Base-by-base conservation (phyloP, 768 basidiomycete species). In the Leccinum disarticulatum region DNA sequence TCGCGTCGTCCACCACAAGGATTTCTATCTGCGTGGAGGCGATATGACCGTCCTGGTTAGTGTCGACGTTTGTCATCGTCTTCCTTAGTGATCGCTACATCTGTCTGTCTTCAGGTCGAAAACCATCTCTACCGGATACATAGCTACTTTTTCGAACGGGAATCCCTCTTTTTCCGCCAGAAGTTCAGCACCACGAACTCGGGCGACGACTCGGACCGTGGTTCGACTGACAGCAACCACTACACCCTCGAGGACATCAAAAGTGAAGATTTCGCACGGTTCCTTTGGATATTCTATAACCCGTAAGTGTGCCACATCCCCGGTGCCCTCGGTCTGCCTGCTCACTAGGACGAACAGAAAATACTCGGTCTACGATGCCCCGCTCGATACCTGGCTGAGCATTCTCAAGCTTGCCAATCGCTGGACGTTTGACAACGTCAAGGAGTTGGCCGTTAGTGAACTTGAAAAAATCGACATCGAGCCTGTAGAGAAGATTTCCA, bases 201-300 rank as follows among this genome's bases (percentile, higher is more conserved):
- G 7, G 13, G 6, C 36, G 68, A 76, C 22, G 75, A 75, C 6
- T 60, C 73, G 9, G 65, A 62, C 0, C 68, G 58, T 1, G 83
- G 83, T 2, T 73, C 76, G 1, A 68, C 66, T 0, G 82, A 83
- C 25, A 6, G 2, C 13, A 48, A 48, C 48, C 58, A 64, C 0
- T 77, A 85, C 27, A 71, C 79, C 4, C 70, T 88, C 2, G 73
- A 78, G 5, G 76, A 78, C 17, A 74, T 77, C 10, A 77, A 76
- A 27, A 74, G 77, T 0, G 71, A 75, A 5, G 83, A 86, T 22
- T 85, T 87, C 55, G 76, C 79, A 15, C 79, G 79, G 0, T 81
- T 87, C 50, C 69, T 86, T 0, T 87, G 82, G 82, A 79, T 87
- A 0, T 85, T 87, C 52, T 88, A 88, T 54, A 85, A 86, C 55